Percentiles rank a stretch among this genome's conserved stretches.
Conservation (phyloP, 2,329 filamentous ascomycete species). For the Pseudogymnoascus sp. region DNA sequence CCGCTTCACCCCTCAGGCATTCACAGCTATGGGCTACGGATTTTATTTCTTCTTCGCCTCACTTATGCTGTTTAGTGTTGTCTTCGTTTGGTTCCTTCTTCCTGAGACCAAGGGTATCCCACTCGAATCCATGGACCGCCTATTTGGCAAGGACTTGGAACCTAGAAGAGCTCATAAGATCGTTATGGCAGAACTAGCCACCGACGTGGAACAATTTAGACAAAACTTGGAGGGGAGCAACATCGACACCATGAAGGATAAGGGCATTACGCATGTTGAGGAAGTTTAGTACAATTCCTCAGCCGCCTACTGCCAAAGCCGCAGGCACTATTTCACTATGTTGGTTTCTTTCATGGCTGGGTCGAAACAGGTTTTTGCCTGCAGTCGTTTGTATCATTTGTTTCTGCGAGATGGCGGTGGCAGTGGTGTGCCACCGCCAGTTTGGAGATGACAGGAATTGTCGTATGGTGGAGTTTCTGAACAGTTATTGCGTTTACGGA, state of each 20-base stretch:
- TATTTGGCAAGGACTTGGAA: slow-evolving; percentile 40
- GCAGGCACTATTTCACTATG: not conserved
- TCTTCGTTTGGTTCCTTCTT: slow-evolving; percentile 56
- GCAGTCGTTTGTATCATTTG: slow-evolving; percentile 1
- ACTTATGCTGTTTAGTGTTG: slow-evolving; percentile 49
- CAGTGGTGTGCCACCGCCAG: not conserved
- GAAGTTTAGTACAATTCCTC: slow-evolving; percentile 12
- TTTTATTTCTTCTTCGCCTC: slow-evolving; percentile 64
- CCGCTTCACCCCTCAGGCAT: slow-evolving; percentile 62
- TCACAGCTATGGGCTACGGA: slow-evolving; percentile 50
- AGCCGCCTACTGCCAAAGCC: not conserved
- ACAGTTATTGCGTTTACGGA: slow-evolving; percentile 3
- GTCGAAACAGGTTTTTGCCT: not conserved
- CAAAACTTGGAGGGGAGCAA: slow-evolving; percentile 20
- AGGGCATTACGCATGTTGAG: slow-evolving; percentile 19
- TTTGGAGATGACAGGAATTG: not conserved
- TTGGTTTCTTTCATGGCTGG: not conserved
- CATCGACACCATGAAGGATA: slow-evolving; percentile 19
- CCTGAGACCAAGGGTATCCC: slow-evolving; percentile 62
- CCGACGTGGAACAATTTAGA: slow-evolving; percentile 22
- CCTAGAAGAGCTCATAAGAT: slow-evolving; percentile 21
- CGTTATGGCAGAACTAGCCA: slow-evolving; percentile 21
- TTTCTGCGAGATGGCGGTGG: not conserved
- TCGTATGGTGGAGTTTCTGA: not conserved
- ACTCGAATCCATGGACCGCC: slow-evolving; percentile 56